Percentiles rank a stretch among this genome's conserved stretches.
Conservation (phyloP, 1,284 basidiomycete species). For the Melampsora americana region DNA sequence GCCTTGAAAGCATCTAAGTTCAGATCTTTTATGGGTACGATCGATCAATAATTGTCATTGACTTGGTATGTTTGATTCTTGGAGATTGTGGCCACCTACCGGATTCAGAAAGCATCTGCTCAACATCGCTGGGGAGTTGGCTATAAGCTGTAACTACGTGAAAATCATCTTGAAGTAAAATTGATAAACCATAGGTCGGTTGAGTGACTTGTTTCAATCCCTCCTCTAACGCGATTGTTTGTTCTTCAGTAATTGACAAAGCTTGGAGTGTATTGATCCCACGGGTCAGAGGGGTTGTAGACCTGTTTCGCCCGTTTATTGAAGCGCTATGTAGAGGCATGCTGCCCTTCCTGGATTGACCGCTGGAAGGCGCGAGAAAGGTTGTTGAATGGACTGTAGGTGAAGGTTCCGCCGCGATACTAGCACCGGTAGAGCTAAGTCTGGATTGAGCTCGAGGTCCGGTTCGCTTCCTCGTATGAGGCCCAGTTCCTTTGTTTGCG, state of each 20-base stretch:
- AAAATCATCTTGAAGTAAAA: constrained; percentile 41
- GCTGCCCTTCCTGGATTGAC: not conserved
- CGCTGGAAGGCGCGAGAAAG: not conserved
- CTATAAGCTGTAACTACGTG: constrained; percentile 39
- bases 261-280: constrained; percentile 25
- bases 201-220: constrained; percentile 40
- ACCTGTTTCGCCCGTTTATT: constrained; percentile 15
- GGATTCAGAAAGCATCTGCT: constrained; percentile 8
- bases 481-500: not conserved
- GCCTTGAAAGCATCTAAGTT: constrained; percentile 38
- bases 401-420: not conserved
- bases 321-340: constrained; percentile 3
- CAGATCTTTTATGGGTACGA: constrained; percentile 15
- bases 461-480: constrained; percentile 26
- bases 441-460: constrained; percentile 29
- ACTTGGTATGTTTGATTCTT: too few species aligned
- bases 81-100: constrained; percentile 9
- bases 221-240: constrained; percentile 36
- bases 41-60: not conserved
- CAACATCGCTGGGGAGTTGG: constrained; percentile 39
- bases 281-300: constrained; percentile 28
- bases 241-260: constrained; percentile 32
- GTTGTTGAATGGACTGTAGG: not conserved
- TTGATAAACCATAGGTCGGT: constrained; percentile 13
- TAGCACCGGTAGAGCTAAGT: constrained; percentile 22